Percentiles rank a stretch among this genome's conserved stretches.
Conservation (phyloP, 768 basidiomycete species). For the Mycena vulgaris region DNA sequence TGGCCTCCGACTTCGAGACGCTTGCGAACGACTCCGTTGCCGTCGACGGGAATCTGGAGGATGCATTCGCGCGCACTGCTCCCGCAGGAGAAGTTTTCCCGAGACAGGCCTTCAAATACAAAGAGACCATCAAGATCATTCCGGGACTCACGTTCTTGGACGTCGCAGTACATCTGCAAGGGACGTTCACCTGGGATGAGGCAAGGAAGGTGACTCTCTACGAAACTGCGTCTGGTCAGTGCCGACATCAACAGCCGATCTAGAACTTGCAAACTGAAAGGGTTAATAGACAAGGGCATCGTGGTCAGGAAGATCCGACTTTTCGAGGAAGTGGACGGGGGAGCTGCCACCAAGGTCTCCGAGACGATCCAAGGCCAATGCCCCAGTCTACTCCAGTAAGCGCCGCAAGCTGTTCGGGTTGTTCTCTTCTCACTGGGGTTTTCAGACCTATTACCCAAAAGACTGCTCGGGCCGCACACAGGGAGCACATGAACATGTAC, state of each 20-base stretch:
- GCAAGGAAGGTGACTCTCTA: conserved; percentile 22
- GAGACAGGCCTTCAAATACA: conserved; percentile 30
- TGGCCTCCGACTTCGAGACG: conserved; percentile 30
- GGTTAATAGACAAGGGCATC: conserved; percentile 13
- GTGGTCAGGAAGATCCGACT: conserved; percentile 28
- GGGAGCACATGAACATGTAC: conserved; percentile 9
- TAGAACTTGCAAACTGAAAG: background rate
- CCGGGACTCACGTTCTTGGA: conserved; percentile 34
- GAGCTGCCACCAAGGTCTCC: conserved; percentile 27
- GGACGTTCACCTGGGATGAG: conserved; percentile 35
- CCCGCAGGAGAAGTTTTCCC: conserved; percentile 24
- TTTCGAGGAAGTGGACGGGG: conserved; percentile 30
- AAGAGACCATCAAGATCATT: conserved; percentile 35
- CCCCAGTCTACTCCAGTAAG: conserved; percentile 24
- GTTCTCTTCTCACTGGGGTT: conserved; percentile 6
- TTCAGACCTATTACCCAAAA: conserved; percentile 26
- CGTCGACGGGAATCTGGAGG: conserved; percentile 31
- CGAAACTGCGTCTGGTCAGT: conserved; percentile 36
- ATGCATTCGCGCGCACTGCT: conserved; percentile 31
- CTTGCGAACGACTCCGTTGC: conserved; percentile 19
- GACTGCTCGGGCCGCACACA: conserved; percentile 11
- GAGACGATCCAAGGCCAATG: conserved; percentile 38
- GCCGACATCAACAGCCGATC: too few relatives aligned
- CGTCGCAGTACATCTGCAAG: conserved; percentile 26
- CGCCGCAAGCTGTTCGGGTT: background rate